Percentiles rank a stretch among this genome's conserved stretches.
phyloP scores from a whole-genome alignment of 331 rosid genomes.

The Acacia concinna region DNA sequence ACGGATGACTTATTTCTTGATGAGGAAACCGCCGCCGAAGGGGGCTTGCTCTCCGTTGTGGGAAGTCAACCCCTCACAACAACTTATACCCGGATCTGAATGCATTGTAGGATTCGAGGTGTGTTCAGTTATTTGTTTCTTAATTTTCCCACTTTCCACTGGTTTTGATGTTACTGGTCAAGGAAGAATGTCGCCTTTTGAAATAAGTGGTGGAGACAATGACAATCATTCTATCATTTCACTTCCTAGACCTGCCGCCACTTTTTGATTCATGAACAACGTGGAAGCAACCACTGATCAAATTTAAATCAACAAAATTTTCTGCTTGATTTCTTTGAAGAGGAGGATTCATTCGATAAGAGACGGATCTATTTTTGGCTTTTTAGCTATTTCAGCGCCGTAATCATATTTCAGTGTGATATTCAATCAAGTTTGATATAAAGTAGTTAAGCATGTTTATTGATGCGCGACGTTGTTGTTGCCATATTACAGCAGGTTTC shows the following conservation, averaged over 20 bases:
- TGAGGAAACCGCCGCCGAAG: slow-evolving; percentile 52
- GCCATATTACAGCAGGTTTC: not conserved
- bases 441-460: not conserved
- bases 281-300: not conserved
- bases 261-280: slow-evolving; percentile 4
- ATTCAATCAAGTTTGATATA: slow-evolving; percentile 15
- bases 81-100: slow-evolving; percentile 32
- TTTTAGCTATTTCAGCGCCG: slow-evolving; percentile 3
- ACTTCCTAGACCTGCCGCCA: too few relatives aligned
- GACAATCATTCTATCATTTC: too few relatives aligned
- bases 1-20: slow-evolving; percentile 65
- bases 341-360: not conserved
- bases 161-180: not conserved
- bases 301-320: slow-evolving; percentile 3
- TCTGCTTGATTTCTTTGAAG: slow-evolving; percentile 6
- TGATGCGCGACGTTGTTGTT: slow-evolving; percentile 3
- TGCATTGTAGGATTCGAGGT: not conserved
- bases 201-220: not conserved
- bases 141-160: not conserved
- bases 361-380: not conserved
- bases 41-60: slow-evolving; percentile 63
- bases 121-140: not conserved
- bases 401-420: not conserved
- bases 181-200: slow-evolving; percentile 5
- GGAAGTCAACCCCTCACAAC: slow-evolving; percentile 43